phyloP scores from a whole-genome alignment of 2,329 filamentous ascomycete species.

The Phoma sp. region DNA sequence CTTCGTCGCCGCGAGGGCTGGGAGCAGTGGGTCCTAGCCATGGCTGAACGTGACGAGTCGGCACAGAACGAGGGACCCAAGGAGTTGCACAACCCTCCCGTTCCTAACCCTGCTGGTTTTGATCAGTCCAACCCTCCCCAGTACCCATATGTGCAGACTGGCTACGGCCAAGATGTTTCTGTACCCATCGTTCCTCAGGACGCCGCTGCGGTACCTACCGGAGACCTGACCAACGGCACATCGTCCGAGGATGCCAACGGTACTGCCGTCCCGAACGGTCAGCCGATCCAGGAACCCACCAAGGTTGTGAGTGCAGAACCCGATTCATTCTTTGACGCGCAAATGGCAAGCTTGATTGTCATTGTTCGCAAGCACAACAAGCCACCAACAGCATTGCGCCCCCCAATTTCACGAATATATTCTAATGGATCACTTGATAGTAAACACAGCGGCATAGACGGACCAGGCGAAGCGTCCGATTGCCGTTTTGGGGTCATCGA shows the following conservation, averaged over 20 bases:
- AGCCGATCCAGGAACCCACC: constrained; percentile 34
- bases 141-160: constrained; percentile 36
- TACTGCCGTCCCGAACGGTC: constrained; percentile 31
- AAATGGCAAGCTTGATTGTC: constrained; percentile 59
- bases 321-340: constrained; percentile 60
- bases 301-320: constrained; percentile 45
- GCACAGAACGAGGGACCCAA: constrained; percentile 76
- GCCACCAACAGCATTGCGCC: constrained; percentile 40
- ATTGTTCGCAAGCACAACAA: constrained; percentile 55
- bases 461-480: constrained; percentile 51
- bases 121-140: constrained; percentile 38
- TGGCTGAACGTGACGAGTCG: constrained; percentile 72
- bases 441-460: constrained; percentile 54
- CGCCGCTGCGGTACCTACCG: constrained; percentile 11
- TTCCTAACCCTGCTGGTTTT: constrained; percentile 46
- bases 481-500: constrained; percentile 48
- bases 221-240: constrained; percentile 30
- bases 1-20: constrained; percentile 77
- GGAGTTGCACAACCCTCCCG: constrained; percentile 49
- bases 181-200: constrained; percentile 28
- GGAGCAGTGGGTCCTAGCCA: constrained; percentile 77
- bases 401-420: constrained; percentile 53
- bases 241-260: constrained; percentile 30
- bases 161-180: constrained; percentile 32
- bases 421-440: constrained; percentile 64